Conservation (phyloP, 805 yeast species). For the Cyberlindnera subsufficiens region DNA sequence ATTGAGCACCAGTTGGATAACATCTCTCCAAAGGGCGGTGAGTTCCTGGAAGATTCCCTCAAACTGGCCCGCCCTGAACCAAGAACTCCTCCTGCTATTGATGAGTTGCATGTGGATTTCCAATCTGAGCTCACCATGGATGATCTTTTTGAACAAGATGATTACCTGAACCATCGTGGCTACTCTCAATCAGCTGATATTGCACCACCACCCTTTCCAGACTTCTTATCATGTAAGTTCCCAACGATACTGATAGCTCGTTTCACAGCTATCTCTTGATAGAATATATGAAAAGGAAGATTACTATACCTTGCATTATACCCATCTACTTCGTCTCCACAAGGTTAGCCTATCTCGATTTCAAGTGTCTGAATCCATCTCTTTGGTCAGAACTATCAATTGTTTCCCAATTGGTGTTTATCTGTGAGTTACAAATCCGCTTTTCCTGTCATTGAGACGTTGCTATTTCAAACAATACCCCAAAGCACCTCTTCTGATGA, state of each 20-base stretch:
- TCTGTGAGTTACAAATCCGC: no score
- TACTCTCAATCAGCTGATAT: background rate
- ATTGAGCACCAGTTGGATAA: slow-evolving; percentile 1
- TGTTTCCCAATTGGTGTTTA: no score
- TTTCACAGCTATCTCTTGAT: background rate
- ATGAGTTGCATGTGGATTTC: background rate
- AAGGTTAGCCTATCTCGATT: no score
- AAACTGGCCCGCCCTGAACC: background rate
- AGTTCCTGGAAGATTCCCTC: background rate
- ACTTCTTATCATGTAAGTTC: slow-evolving; percentile 1
- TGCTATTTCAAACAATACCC: no score
- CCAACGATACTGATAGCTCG: background rate
- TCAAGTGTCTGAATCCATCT: no score
- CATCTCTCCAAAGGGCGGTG: no score
- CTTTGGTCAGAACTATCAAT: no score
- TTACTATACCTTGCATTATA: no score
- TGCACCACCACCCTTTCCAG: slow-evolving; percentile 1
- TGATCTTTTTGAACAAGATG: background rate
- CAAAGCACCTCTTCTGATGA: no score
- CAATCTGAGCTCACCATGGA: background rate
- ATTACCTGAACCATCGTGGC: background rate
- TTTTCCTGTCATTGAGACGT: no score
- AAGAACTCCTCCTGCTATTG: background rate
- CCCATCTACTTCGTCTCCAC: no score
- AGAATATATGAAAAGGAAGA: no score